These are phyloP conservation scores for Eimeria acervulina DNA, from an alignment of 169 alveolate genomes.

Conservation along the genomic window DNA sequence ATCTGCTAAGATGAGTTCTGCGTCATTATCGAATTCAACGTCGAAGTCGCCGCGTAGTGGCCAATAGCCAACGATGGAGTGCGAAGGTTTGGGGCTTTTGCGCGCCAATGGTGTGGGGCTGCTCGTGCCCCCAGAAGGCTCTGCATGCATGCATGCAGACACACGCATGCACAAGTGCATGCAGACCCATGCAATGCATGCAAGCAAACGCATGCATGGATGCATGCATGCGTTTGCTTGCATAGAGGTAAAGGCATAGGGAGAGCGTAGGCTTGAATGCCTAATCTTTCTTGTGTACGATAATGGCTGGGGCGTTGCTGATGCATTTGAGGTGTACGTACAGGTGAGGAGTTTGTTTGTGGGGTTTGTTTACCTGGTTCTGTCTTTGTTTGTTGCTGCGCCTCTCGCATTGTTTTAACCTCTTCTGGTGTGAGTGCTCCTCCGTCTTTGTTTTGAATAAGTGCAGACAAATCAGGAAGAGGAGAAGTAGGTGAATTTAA, in stretches of 20 bases:
- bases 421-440: slow-evolving; percentile 65
- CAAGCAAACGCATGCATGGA: neutral
- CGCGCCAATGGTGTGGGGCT: slow-evolving; percentile 43
- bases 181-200: too few species aligned
- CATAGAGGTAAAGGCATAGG: neutral
- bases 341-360: neutral
- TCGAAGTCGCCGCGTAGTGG: slow-evolving; percentile 99
- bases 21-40: slow-evolving; percentile 98
- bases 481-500: slow-evolving; percentile 84
- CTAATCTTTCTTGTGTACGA: too few species aligned
- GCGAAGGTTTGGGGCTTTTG: slow-evolving; percentile 86
- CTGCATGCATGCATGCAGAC: slow-evolving; percentile 36
- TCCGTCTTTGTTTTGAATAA: slow-evolving; percentile 58
- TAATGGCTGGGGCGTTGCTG: neutral
- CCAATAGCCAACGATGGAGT: slow-evolving; percentile 96
- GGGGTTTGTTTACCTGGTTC: neutral
- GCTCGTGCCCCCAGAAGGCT: slow-evolving; percentile 74
- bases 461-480: slow-evolving; percentile 79
- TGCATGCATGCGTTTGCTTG: slow-evolving; percentile 12
- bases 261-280: neutral
- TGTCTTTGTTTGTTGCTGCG: slow-evolving; percentile 34
- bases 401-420: slow-evolving; percentile 6
- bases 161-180: neutral
- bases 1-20: slow-evolving; percentile 98
- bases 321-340: slow-evolving; percentile 40